A percentile compares a stretch with the other conserved stretches of the same genome.
phyloP scores from a whole-genome alignment of 2,329 filamentous ascomycete species.

The Botryotinia calthae region DNA sequence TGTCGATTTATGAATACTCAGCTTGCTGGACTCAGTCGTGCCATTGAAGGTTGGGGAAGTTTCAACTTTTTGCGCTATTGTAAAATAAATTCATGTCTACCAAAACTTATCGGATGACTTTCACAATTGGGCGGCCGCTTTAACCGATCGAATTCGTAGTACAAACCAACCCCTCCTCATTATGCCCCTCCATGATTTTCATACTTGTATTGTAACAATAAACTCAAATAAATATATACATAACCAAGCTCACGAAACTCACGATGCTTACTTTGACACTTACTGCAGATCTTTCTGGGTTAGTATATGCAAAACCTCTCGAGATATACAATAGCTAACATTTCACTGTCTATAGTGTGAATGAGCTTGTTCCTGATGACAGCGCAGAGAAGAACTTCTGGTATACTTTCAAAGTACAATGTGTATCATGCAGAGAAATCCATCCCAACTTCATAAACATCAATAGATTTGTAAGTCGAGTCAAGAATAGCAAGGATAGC shows the following conservation, averaged over 20 bases:
- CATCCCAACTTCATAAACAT: slow-evolving; percentile 85
- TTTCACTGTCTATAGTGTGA: slow-evolving; percentile 61
- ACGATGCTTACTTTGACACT: slow-evolving; percentile 63
- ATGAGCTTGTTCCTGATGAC: slow-evolving; percentile 82
- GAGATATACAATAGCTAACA: background rate
- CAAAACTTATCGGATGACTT: slow-evolving; percentile 12
- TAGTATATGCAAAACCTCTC: slow-evolving; percentile 34
- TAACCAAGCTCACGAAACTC: slow-evolving; percentile 12
- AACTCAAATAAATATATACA: background rate
- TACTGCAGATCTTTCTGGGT: slow-evolving; percentile 70
- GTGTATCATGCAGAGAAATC: slow-evolving; percentile 91
- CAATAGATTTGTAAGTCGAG: slow-evolving; percentile 71
- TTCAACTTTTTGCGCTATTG: slow-evolving; percentile 12
- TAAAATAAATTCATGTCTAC: slow-evolving; percentile 4
- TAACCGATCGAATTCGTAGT: background rate
- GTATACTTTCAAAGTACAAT: slow-evolving; percentile 98
- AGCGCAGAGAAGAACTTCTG: slow-evolving; percentile 80
- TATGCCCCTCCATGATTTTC: slow-evolving; percentile 11
- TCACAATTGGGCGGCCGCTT: slow-evolving; percentile 22
- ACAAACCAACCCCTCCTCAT: slow-evolving; percentile 13
- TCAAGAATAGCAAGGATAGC: background rate
- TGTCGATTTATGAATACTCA: slow-evolving; percentile 14
- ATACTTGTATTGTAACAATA: background rate
- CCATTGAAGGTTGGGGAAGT: background rate
- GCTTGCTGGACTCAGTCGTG: background rate